Evolutionary conservation across 2,329 filamentous ascomycete species (phyloP), one percentile per base, ranked within the genome.

Genomic region (Sarocladiaceae sp.): DNA sequence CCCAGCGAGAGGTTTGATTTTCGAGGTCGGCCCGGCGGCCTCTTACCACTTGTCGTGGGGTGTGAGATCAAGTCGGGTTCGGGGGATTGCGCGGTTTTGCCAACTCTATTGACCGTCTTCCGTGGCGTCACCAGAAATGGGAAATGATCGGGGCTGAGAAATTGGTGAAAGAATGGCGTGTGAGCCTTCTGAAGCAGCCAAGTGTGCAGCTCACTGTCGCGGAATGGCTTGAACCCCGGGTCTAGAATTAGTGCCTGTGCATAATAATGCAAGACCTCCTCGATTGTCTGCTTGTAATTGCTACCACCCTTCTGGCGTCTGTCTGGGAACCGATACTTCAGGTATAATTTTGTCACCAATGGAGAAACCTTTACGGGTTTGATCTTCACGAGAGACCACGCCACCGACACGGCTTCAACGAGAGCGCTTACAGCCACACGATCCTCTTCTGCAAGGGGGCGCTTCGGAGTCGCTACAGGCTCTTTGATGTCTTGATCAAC

Each of bases 191-290:
- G 55, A 35, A 66, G 55, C 0, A 78, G 61, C 62, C 65, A 74
- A 1, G 53, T 12, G 29, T 64, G 68, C 23, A 71, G 62, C 0
- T 62, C 62, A 8, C 64, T 64, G 1, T 53, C 52, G 3, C 60
- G 56, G 58, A 70, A 76, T 18, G 63, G 66, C 4, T 57, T 57
- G 4, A 60, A 58, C 33, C 67, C 65, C 2, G 77, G 60, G 3
- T 55, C 56, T 2, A 60, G 51, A 1, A 74, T 56, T 5, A 82
- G 64, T 5, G 69, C 68, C 4, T 57, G 57, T 1, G 75, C 68
- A 51, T 76, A 74, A 54, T 75, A 79, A 12, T 71, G 65, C 2
- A 76, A 59, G 3, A 79, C 59, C 33, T 78, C 72, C 33, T 63
- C 52, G 2, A 68, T 62, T 2, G 67, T 68, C 10, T 79, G 67